These are phyloP conservation scores for Metarhizium humberi DNA, from an alignment of 2,329 filamentous ascomycete genomes.

Conservation along the genomic window DNA sequence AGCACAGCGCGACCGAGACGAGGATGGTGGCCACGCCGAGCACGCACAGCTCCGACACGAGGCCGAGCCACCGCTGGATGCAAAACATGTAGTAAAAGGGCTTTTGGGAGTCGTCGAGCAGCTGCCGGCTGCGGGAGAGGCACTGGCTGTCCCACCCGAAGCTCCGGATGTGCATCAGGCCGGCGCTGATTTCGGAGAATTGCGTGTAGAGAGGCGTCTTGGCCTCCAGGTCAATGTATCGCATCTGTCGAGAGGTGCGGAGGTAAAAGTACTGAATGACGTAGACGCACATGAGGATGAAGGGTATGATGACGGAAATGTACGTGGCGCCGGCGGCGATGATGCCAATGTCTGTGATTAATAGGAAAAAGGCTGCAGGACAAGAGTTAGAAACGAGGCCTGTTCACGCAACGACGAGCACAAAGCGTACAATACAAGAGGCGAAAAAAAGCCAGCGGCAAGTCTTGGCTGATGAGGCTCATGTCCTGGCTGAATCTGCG, in stretches of 20 bases:
- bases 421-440: neutral
- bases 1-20: conserved; percentile 26
- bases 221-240: conserved; percentile 18
- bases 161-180: conserved; percentile 21
- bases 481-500: conserved; percentile 10
- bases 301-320: conserved; percentile 37
- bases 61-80: conserved; percentile 38
- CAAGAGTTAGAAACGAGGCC: neutral
- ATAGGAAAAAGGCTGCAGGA: neutral
- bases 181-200: conserved; percentile 15
- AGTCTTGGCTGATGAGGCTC: conserved; percentile 5
- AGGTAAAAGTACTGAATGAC: conserved; percentile 18
- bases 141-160: conserved; percentile 17
- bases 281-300: conserved; percentile 20
- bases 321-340: conserved; percentile 32
- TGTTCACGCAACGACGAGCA: neutral
- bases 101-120: conserved; percentile 23
- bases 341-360: conserved; percentile 13
- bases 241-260: conserved; percentile 19
- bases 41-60: conserved; percentile 37
- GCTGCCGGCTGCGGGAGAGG: conserved; percentile 6
- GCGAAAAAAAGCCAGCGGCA: conserved; percentile 2
- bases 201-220: conserved; percentile 18
- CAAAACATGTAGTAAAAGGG: conserved; percentile 32
- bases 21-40: conserved; percentile 35